These are phyloP conservation scores for Hymenoscyphus infarciens DNA, from an alignment of 2,329 filamentous ascomycete genomes.

Conservation along the genomic window DNA sequence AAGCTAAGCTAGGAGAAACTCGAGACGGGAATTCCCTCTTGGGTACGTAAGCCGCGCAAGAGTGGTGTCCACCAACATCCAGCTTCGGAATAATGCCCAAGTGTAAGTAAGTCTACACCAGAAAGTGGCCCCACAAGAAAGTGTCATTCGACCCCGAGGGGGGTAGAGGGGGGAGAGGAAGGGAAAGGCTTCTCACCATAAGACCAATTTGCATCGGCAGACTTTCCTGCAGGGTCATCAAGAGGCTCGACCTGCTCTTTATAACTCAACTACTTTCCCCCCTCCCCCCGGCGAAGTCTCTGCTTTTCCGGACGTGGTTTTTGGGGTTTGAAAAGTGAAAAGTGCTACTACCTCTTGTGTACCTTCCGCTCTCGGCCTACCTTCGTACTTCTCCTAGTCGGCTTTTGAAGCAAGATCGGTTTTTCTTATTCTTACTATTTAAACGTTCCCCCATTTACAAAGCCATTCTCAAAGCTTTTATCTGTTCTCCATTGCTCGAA, in stretches of 20 bases:
- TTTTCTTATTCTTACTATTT: not conserved
- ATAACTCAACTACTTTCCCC: conserved; percentile 10
- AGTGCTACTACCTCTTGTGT: conserved; percentile 8
- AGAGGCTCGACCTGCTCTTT: conserved; percentile 3
- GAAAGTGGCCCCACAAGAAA: conserved; percentile 9
- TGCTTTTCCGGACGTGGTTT: not conserved
- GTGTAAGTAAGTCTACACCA: not conserved
- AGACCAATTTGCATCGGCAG: not conserved
- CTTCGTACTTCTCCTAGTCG: conserved; percentile 8
- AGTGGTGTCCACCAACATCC: conserved; percentile 2
- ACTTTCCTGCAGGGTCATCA: not conserved
- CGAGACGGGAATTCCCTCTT: not conserved
- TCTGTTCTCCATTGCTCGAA: not conserved
- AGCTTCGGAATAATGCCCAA: conserved; percentile 14
- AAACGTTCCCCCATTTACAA: not conserved
- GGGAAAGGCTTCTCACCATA: not conserved
- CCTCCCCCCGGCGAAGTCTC: conserved; percentile 4
- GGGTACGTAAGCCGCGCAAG: conserved; percentile 13
- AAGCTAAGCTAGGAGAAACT: not conserved
- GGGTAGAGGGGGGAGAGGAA: not conserved
- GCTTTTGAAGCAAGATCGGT: conserved; percentile 6
- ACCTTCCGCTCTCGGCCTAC: conserved; percentile 16
- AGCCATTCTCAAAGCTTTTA: not conserved
- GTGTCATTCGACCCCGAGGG: not conserved
- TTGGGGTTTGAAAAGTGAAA: not conserved